Base-by-base conservation (phyloP, 805 yeast species). In the Suhomyces sp. region DNA sequence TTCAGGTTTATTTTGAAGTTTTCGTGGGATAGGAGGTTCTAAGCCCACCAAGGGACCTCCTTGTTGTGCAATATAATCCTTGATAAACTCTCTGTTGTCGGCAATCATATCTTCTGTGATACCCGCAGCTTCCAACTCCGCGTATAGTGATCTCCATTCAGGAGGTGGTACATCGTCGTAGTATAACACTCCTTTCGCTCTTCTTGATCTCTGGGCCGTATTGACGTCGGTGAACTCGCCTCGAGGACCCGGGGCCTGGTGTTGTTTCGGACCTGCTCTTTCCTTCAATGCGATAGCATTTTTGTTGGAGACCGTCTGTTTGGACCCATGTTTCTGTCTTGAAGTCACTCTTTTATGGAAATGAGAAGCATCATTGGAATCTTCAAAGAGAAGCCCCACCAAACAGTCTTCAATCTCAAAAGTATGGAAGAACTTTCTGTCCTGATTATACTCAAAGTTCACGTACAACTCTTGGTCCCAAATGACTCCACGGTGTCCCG, bases 391-490 rank as follows among this genome's bases (percentile, higher is more conserved):
- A 15, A 93, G 68, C 0, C 98, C 98, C 8, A 80, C 88, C 34
- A 71, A 72, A 55, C 96, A 90, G 15, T 86, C 95, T 49, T 93
- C 98, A 29, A 88, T 68, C 65, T 93, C 98, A 63, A 93, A 93
- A 5, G 95, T 73, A 58, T 93, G 98, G 72, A 93, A 93, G 61
- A 87, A 93, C 25, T 95, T 80, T 20, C 98, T 76, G 59, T 93
- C 98, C 60, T 93, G 98, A 53, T 85, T 77, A 61, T 93, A 93
- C 48, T 82, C 81, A 58, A 93, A 88, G 50, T 86, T 83, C 9
- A 87, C 81, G 51, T 86, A 91, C 31, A 93, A 62, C 60, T 93
- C 98, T 60, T 93, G 98, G 59, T 93, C 98, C 98, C 98, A 93
- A 0, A 93, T 46, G 0, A 93, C 95, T 22, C 98, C 98, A 26